Evolutionary conservation across 176 grass and related monocot species (phyloP), one percentile per base, ranked within the genome.

Genomic region (Eleusine indica): DNA sequence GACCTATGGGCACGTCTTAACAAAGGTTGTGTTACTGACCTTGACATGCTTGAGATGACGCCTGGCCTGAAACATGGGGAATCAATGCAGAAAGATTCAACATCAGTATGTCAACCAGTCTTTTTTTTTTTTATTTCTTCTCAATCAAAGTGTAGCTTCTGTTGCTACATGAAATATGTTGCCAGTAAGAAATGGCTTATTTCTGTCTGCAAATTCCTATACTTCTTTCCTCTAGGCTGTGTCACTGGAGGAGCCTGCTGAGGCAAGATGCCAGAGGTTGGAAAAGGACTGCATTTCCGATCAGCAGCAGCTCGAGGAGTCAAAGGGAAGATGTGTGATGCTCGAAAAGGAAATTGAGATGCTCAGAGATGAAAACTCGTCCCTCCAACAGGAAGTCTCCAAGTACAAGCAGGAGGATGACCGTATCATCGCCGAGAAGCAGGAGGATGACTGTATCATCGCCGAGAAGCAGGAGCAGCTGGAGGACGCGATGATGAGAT

Each of bases 1-100:
- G 93, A 94, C 42, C 53, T 92, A 17, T 99, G 97, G 97, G 83
- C 89, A 40, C 78, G 44, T 25, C 78, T 99, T 62, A 99, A 96
- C 76, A 96, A 94, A 85, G 91, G 93, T 8, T 93, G 91, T 22
- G 62, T 76, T 58, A 99, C 91, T 66, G 61, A 99, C 89, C 93
- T 96, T 67, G 88, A 92, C 60, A 91, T 77, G 84, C 91, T 96
- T 78, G 89, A 90, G 74, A 92, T 95, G 87, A 91, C 89, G 66
- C 93, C 96, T 75, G 52, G 37, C 73, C 70, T 89, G 2, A 90
- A 88, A 86, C 75, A 43, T 28, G 57, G 61, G 6, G 21, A 72
- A 42, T 86, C 78, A 43, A 63, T 88, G 21, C 60, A 71, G 49
- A 54, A 80, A 68, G 71, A 84, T 68, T 86, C 74, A 75, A 25